Percentiles rank a stretch among this genome's conserved stretches.
phyloP scores from a whole-genome alignment of 805 yeast species.

The Hermanozyma aechmeae region DNA sequence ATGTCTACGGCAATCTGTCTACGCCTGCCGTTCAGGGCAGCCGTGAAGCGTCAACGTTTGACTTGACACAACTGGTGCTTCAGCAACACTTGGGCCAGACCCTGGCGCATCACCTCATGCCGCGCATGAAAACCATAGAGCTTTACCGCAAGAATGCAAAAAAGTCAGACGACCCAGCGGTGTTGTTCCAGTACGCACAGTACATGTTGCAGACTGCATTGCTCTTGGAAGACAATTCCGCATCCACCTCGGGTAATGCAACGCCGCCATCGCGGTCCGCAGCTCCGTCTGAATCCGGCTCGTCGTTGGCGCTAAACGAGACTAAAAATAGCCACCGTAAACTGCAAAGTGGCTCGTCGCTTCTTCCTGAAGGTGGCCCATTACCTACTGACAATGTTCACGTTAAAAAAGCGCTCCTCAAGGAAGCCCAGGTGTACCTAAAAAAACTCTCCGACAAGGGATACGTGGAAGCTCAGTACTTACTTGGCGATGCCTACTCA shows the following conservation, averaged over 20 bases:
- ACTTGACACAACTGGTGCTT: constrained; percentile 42
- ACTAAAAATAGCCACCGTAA: too few species aligned
- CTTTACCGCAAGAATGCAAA: constrained; percentile 80
- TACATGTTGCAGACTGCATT: constrained; percentile 82
- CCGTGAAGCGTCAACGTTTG: constrained; percentile 36
- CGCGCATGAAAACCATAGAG: constrained; percentile 77
- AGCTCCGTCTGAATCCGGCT: not conserved
- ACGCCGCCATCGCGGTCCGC: too few species aligned
- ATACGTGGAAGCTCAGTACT: constrained; percentile 82
- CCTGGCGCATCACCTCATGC: constrained; percentile 42
- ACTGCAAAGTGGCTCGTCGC: too few species aligned
- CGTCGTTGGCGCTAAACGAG: too few species aligned
- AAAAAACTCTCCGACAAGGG: constrained; percentile 71
- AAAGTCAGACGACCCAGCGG: constrained; percentile 74
- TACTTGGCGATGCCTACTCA: constrained; percentile 82
- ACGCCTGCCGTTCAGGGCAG: too few species aligned
- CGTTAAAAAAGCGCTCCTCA: constrained; percentile 42
- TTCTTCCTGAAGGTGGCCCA: too few species aligned
- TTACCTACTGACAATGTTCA: too few species aligned
- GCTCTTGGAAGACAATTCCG: too few species aligned
- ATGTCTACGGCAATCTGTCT: too few species aligned
- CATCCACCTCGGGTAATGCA: too few species aligned
- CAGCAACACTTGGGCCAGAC: constrained; percentile 45
- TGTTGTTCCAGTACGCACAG: constrained; percentile 87
- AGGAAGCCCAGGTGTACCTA: constrained; percentile 68